Conservation (phyloP, 2,329 filamentous ascomycete genomes). For the Aspergillus arachidicola region DNA sequence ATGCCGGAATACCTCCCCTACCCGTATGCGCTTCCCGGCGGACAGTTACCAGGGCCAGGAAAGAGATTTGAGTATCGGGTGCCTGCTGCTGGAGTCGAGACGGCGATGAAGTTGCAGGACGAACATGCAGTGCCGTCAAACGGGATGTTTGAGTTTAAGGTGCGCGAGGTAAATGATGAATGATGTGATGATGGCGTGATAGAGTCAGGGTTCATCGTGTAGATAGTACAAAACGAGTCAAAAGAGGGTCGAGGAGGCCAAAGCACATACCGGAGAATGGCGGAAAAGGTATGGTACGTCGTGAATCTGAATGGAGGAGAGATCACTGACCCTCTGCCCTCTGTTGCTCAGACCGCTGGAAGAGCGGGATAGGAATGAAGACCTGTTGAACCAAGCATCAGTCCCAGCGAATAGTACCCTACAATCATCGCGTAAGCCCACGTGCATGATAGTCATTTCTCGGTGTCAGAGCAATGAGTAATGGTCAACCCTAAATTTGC, state of each 20-base stretch:
- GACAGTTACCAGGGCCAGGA: constrained; percentile 36
- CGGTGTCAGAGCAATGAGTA: not conserved
- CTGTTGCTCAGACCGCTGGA: not conserved
- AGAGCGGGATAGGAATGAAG: not conserved
- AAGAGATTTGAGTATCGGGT: constrained; percentile 61
- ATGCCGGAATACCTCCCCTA: constrained; percentile 67
- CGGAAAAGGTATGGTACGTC: not conserved
- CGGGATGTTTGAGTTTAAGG: constrained; percentile 53
- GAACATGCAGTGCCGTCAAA: constrained; percentile 57
- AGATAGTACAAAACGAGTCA: not conserved
- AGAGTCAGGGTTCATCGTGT: not conserved
- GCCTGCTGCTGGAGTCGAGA: constrained; percentile 62
- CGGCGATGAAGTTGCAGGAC: constrained; percentile 54
- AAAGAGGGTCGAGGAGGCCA: not conserved
- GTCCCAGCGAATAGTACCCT: not conserved
- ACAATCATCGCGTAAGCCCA: not conserved
- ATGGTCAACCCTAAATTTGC: not conserved
- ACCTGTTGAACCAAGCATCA: not conserved
- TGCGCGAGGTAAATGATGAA: constrained; percentile 30
- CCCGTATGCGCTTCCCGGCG: constrained; percentile 55
- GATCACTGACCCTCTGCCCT: not conserved
- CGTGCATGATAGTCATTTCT: not conserved
- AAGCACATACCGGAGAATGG: not conserved
- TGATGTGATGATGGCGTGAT: not conserved
- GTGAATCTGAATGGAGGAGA: not conserved